Conservation (phyloP, 106 monocot species). For the Platanthera zijinensis region DNA sequence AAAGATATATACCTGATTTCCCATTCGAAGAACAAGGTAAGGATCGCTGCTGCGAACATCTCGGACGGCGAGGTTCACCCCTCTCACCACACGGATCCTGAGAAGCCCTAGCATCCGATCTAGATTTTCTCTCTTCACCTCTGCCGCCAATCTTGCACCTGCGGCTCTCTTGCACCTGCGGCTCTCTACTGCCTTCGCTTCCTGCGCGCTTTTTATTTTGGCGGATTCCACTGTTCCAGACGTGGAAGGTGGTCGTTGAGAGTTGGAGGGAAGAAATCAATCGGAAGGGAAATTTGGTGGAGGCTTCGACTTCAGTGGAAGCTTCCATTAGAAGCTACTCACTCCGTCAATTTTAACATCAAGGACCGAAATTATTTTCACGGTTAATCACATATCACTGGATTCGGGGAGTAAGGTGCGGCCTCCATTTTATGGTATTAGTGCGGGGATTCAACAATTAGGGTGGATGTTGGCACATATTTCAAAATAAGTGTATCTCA, state of each 20-base stretch:
- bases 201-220: background rate
- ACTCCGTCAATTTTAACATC: too few species aligned
- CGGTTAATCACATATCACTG: too few species aligned
- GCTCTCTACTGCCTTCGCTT: background rate
- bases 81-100: conserved; percentile 29
- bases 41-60: conserved; percentile 43
- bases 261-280: background rate
- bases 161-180: background rate
- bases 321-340: too few species aligned
- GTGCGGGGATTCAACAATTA: too few species aligned
- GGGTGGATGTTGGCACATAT: too few species aligned
- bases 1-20: conserved; percentile 23
- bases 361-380: too few species aligned
- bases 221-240: background rate
- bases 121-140: background rate
- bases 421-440: too few species aligned
- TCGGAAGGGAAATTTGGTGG: background rate
- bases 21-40: conserved; percentile 39
- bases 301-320: too few species aligned
- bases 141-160: background rate
- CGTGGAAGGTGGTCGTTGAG: background rate
- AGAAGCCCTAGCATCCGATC: conserved; percentile 31
- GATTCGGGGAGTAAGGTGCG: too few species aligned
- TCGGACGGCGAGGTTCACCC: conserved; percentile 33
- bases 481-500: too few species aligned